Evolutionary conservation across 2,329 filamentous ascomycete species (phyloP).

Genomic region (Seiridium cupressi): DNA sequence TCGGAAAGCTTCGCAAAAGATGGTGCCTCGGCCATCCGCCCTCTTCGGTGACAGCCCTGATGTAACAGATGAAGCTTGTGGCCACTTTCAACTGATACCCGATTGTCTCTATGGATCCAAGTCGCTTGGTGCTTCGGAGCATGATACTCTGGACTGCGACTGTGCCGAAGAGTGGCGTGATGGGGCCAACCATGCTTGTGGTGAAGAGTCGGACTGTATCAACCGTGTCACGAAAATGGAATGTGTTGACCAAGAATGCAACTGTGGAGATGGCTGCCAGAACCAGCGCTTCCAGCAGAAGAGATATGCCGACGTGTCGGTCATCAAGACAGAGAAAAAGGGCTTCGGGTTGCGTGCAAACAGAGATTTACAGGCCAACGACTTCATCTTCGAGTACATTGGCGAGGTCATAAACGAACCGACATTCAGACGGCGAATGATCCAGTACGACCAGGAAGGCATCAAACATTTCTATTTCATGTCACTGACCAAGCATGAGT

Average conservation of each 20-base stretch:
- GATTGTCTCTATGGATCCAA: constrained; percentile 91
- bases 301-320: constrained; percentile 85
- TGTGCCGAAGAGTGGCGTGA: constrained; percentile 88
- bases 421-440: constrained; percentile 84
- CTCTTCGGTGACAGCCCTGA: constrained; percentile 77
- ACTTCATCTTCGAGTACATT: constrained; percentile 98
- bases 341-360: constrained; percentile 89
- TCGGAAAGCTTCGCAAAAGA: constrained; percentile 72
- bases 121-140: constrained; percentile 85
- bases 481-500: constrained; percentile 94
- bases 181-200: constrained; percentile 79
- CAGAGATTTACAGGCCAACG: constrained; percentile 71
- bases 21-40: constrained; percentile 57
- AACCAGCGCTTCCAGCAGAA: constrained; percentile 93
- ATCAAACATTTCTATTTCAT: constrained; percentile 99
- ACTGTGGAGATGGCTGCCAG: constrained; percentile 83
- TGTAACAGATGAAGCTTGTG: constrained; percentile 71
- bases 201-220: constrained; percentile 96
- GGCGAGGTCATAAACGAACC: constrained; percentile 96
- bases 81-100: constrained; percentile 76
- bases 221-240: constrained; percentile 98
- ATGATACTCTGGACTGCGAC: constrained; percentile 89
- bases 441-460: constrained; percentile 90
- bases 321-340: constrained; percentile 98
- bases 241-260: constrained; percentile 78